Conservation (phyloP, 2,329 filamentous ascomycete genomes). For the Metarhizium brunneum region DNA sequence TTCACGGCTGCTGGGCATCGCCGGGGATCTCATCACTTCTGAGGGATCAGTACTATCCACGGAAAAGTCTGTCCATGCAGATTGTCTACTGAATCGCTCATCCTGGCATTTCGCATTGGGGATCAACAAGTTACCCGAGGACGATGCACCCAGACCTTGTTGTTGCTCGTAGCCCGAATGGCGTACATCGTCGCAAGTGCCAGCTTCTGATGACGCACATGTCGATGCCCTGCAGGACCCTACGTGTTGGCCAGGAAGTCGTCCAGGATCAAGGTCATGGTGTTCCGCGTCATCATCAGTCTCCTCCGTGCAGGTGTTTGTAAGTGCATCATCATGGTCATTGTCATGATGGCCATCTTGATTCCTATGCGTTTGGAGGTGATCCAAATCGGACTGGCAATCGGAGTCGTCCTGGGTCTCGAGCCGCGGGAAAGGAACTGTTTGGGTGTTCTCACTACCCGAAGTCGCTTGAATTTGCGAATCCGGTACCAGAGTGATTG, state of each 20-base stretch:
- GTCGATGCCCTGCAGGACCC: constrained; percentile 29
- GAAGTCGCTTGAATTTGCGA: constrained; percentile 12
- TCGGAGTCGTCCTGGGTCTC: constrained; percentile 28
- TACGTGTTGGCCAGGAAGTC: constrained; percentile 18
- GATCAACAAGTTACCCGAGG: constrained; percentile 36
- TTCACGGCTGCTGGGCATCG: constrained; percentile 17
- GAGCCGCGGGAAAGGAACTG: constrained; percentile 24
- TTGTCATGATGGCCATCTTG: constrained; percentile 8
- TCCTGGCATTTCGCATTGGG: constrained; percentile 32
- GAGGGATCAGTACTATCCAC: constrained; percentile 41
- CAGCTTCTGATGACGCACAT: constrained; percentile 29
- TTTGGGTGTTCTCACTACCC: constrained; percentile 10
- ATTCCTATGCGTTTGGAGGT: constrained; percentile 14
- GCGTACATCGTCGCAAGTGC: constrained; percentile 17
- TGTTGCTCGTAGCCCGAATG: constrained; percentile 17
- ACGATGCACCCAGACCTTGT: constrained; percentile 20
- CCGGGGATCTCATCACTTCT: constrained; percentile 19
- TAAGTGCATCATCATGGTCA: constrained; percentile 21
- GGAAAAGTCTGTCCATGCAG: constrained; percentile 53
- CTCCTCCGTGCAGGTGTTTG: constrained; percentile 26
- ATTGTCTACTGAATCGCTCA: constrained; percentile 44
- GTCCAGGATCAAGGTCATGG: constrained; percentile 17
- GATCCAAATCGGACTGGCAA: constrained; percentile 27
- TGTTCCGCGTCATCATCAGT: constrained; percentile 20
- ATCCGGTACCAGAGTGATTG: constrained; percentile 40